Conservation (phyloP, 164 flowering plant species). For the Tinospora cordifolia region DNA sequence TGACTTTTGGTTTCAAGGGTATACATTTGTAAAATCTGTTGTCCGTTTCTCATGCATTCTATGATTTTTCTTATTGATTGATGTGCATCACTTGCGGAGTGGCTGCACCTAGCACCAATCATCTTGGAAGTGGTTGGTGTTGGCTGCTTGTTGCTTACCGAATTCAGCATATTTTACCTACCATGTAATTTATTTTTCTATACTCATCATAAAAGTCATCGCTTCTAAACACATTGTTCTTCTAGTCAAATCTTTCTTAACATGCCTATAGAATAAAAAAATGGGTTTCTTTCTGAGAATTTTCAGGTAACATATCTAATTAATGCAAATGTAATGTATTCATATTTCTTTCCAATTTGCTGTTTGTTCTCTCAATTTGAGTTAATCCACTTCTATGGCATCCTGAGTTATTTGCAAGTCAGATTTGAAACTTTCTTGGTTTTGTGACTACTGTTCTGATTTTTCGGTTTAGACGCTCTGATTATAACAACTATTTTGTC, state of each 20-base stretch:
- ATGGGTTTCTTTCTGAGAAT: not conserved
- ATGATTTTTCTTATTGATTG: too few species aligned
- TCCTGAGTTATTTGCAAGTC: not conserved
- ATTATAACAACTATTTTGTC: constrained; percentile 15
- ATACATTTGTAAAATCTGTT: too few species aligned
- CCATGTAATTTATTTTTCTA: not conserved
- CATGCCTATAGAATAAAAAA: not conserved
- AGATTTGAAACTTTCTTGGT: not conserved
- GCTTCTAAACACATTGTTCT: not conserved
- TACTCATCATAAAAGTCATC: not conserved
- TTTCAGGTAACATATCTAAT: not conserved
- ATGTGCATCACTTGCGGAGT: too few species aligned
- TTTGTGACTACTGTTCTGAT: not conserved
- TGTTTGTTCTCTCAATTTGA: not conserved
- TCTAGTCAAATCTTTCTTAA: not conserved
- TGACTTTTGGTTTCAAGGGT: too few species aligned
- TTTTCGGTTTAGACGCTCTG: constrained; percentile 7
- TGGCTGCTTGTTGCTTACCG: not conserved
- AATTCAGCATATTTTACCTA: not conserved
- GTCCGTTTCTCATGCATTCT: too few species aligned
- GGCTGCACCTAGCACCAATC: not conserved
- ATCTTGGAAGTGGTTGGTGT: not conserved
- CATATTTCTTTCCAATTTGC: not conserved
- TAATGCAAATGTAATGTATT: not conserved
- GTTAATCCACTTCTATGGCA: not conserved